Percentiles rank a stretch among this genome's conserved stretches.
phyloP scores from a whole-genome alignment of 805 yeast species.

The Lipomyces chichibuensis region DNA sequence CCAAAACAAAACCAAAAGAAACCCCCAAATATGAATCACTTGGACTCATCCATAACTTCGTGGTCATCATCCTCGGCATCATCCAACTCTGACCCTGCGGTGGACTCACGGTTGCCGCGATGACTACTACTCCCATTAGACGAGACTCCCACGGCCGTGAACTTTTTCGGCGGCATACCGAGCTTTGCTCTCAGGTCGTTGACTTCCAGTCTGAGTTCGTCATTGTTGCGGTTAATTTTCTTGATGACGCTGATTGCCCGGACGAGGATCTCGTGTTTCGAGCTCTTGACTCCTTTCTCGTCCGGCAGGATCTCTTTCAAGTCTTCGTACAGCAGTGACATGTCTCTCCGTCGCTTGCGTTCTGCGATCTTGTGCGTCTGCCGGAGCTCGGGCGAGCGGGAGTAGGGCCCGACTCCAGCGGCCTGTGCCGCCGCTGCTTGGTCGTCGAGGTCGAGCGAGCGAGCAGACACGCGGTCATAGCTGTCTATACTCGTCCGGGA shows the following conservation, averaged over 20 bases:
- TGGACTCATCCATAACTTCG: conserved; percentile 29
- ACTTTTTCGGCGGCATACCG: conserved; percentile 28
- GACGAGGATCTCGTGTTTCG: conserved; percentile 37
- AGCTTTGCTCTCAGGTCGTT: conserved; percentile 27
- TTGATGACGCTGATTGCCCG: conserved; percentile 31
- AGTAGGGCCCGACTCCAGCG: conserved; percentile 29
- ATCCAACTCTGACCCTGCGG: conserved; percentile 19
- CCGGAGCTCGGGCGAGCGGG: conserved; percentile 39
- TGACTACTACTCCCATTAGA: not conserved
- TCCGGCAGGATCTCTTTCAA: conserved; percentile 35
- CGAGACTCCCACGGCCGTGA: conserved; percentile 12
- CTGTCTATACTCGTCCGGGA: conserved; percentile 28
- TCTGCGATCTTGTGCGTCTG: conserved; percentile 39
- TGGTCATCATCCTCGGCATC: conserved; percentile 17
- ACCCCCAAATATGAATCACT: not conserved
- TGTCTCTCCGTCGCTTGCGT: conserved; percentile 38
- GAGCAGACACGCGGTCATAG: conserved; percentile 22
- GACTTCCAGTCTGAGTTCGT: conserved; percentile 27
- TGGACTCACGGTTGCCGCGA: conserved; percentile 13
- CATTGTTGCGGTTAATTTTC: conserved; percentile 16
- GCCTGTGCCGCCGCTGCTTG: conserved; percentile 4
- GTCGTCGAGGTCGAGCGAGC: conserved; percentile 28
- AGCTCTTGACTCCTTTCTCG: conserved; percentile 36
- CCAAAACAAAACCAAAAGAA: not conserved
- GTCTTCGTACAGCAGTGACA: conserved; percentile 37